These are phyloP conservation scores for Amanita inopinata DNA, from an alignment of 768 basidiomycete genomes.

Conservation along the genomic window DNA sequence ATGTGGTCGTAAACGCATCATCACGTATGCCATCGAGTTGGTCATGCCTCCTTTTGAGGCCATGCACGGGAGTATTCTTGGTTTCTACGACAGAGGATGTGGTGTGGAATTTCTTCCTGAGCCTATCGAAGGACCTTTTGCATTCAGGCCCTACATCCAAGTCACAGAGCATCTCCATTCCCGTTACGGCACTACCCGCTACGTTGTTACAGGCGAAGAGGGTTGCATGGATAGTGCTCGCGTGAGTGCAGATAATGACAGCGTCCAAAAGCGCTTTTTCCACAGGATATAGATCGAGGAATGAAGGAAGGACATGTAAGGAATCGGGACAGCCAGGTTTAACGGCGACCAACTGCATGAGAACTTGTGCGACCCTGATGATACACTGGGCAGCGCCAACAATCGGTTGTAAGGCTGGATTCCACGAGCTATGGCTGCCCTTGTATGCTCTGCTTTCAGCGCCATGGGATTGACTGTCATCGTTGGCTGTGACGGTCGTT, in stretches of 20 bases:
- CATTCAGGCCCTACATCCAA: slow-evolving; percentile 13
- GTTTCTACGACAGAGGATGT: neutral
- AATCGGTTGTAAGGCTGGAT: slow-evolving; percentile 46
- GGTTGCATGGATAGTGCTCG: slow-evolving; percentile 28
- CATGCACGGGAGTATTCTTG: slow-evolving; percentile 7
- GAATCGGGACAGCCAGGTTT: slow-evolving; percentile 5
- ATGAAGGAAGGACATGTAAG: slow-evolving; percentile 11
- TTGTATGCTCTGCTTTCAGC: slow-evolving; percentile 4
- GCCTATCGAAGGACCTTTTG: slow-evolving; percentile 9
- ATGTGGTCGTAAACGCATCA: neutral
- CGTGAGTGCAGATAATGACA: slow-evolving; percentile 52
- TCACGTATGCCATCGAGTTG: neutral
- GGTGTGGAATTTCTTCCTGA: neutral
- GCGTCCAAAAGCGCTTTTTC: slow-evolving; percentile 58
- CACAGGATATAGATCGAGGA: slow-evolving; percentile 30
- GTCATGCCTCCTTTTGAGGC: slow-evolving; percentile 7
- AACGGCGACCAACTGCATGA: slow-evolving; percentile 27
- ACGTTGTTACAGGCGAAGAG: slow-evolving; percentile 7
- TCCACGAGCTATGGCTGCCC: slow-evolving; percentile 24
- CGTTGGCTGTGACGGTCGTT: neutral
- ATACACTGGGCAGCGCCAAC: slow-evolving; percentile 60
- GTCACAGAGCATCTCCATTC: slow-evolving; percentile 18
- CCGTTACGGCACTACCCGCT: slow-evolving; percentile 18
- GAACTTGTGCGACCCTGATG: slow-evolving; percentile 37
- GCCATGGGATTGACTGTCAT: neutral